Percentiles rank a stretch among this genome's conserved stretches.
phyloP scores from a whole-genome alignment of 768 basidiomycete species.

The Mycena capillaripes region DNA sequence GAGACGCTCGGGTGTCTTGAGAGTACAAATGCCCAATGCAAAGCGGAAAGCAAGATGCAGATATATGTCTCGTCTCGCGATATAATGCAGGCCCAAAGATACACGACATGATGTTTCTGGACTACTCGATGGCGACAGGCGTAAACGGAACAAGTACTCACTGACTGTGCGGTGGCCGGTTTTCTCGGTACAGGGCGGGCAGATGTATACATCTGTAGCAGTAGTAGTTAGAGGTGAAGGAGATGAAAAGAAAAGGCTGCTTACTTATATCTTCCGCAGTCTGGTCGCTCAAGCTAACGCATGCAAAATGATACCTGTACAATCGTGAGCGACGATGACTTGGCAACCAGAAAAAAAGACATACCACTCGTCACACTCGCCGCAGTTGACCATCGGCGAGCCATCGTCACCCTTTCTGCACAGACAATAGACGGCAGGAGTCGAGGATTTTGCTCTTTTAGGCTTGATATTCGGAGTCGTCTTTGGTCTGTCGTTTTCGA shows the following conservation, averaged over 20 bases:
- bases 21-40: conserved; percentile 34
- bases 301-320: conserved; percentile 87
- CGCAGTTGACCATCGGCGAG: conserved; percentile 85
- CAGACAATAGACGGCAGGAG: conserved; percentile 61
- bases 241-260: conserved; percentile 46
- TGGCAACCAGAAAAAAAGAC: conserved; percentile 40
- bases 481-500: conserved; percentile 37
- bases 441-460: conserved; percentile 34
- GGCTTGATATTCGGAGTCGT: conserved; percentile 15
- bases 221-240: conserved; percentile 4
- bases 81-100: conserved; percentile 33
- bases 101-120: conserved; percentile 32
- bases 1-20: conserved; percentile 51
- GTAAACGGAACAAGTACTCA: conserved; percentile 70
- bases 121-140: conserved; percentile 38
- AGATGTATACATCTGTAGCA: conserved; percentile 48
- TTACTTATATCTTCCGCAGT: conserved; percentile 86
- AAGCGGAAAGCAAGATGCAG: conserved; percentile 44
- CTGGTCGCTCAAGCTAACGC: conserved; percentile 71
- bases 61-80: conserved; percentile 35
- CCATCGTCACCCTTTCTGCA: conserved; percentile 83
- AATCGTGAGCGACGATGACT: conserved; percentile 19
- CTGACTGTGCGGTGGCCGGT: conserved; percentile 79
- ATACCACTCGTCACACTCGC: conserved; percentile 80
- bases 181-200: conserved; percentile 66